Evolutionary conservation across 768 basidiomycete species (phyloP).

Genomic region (Boletus sensibilis): DNA sequence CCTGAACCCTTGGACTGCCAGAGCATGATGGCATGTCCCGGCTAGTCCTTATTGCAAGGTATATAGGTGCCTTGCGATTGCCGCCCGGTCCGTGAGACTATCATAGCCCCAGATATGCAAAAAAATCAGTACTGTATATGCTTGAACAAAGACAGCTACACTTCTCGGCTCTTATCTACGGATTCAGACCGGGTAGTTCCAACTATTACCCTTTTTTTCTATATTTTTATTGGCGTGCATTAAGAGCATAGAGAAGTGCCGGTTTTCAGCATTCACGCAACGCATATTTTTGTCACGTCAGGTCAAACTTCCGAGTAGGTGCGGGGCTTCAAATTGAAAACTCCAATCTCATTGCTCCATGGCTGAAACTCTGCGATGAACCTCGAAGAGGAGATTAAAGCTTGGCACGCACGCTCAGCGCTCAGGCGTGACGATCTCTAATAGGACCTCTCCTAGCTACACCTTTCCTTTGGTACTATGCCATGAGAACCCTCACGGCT

Average conservation of each 20-base stretch:
- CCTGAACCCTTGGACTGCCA: not conserved
- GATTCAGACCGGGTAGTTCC: not conserved
- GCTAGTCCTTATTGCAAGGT: slow-evolving; percentile 1
- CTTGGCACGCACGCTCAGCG: not conserved
- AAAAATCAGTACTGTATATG: too few relatives aligned
- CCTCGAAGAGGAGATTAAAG: not conserved
- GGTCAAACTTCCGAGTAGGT: not conserved
- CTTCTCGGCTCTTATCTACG: not conserved
- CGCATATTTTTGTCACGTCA: not conserved
- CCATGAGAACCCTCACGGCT: too few relatives aligned
- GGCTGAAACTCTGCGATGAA: not conserved
- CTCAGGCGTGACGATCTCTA: too few relatives aligned
- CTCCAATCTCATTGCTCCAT: not conserved
- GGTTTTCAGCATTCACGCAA: too few relatives aligned
- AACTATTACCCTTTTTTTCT: not conserved
- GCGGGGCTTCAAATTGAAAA: not conserved
- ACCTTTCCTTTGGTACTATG: too few relatives aligned
- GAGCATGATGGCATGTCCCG: not conserved
- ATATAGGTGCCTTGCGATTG: not conserved
- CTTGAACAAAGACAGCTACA: not conserved
- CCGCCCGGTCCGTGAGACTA: not conserved
- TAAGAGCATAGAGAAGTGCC: too few relatives aligned
- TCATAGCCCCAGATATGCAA: not conserved
- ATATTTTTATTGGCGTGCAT: too few relatives aligned
- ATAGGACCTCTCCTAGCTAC: too few relatives aligned